phyloP scores from a whole-genome alignment of 1,284 basidiomycete genomes.

The Cryptococcus jaspeensis region DNA sequence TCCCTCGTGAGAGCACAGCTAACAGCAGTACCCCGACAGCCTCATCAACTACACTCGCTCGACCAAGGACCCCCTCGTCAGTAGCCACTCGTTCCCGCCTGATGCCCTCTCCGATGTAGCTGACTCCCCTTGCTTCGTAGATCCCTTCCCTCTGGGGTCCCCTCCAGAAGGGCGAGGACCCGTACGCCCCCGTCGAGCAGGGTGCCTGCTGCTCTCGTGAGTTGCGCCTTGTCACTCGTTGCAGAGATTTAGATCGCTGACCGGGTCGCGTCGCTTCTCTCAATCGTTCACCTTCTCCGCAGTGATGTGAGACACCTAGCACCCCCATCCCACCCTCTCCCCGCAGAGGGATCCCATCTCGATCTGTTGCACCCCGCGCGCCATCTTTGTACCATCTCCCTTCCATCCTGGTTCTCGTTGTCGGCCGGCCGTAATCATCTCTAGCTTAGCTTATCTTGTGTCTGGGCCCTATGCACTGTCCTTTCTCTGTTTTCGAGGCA shows the following conservation, averaged over 20 bases:
- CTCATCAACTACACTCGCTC: conserved; percentile 90
- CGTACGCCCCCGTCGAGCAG: conserved; percentile 38
- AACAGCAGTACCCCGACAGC: conserved; percentile 52
- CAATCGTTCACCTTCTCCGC: no score
- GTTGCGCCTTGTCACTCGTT: conserved; percentile 7
- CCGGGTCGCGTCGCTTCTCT: no score
- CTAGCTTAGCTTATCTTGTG: no score
- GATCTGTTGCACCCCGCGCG: no score
- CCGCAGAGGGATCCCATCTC: no score
- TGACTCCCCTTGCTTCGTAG: conserved; percentile 51
- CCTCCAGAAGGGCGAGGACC: conserved; percentile 71
- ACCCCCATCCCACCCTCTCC: no score
- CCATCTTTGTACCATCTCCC: no score
- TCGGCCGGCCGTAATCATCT: no score
- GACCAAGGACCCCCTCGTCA: conserved; percentile 81
- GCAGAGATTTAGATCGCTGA: not conserved
- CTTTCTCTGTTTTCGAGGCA: no score
- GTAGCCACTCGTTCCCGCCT: conserved; percentile 30
- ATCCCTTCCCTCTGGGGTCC: conserved; percentile 92
- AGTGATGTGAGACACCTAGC: not conserved
- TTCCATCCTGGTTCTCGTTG: no score
- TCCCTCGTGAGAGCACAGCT: not conserved
- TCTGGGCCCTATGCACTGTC: no score
- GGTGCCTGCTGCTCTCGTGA: conserved; percentile 42
- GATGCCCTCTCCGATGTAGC: conserved; percentile 5